Percentiles rank a stretch among this genome's conserved stretches.
Conservation (phyloP, 768 basidiomycete species). For the Lactarius hatsudake region DNA sequence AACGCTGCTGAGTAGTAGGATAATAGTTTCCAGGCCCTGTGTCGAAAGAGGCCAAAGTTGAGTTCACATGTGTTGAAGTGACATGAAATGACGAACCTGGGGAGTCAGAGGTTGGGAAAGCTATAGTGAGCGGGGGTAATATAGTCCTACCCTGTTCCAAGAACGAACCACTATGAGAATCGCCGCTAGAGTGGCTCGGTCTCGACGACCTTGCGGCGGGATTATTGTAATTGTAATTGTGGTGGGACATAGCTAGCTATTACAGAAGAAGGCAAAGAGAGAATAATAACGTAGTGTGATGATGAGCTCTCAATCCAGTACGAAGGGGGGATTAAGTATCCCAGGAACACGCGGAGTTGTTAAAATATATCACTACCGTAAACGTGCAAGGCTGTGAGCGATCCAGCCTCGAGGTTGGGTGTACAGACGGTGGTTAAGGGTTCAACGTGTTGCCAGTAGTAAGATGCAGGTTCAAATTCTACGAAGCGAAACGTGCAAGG, state of each 20-base stretch:
- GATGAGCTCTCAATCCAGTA: conserved; percentile 2
- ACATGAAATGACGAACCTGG: conserved; percentile 27
- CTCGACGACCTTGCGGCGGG: conserved; percentile 19
- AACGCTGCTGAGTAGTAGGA: conserved; percentile 16
- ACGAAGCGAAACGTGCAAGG: conserved; percentile 20
- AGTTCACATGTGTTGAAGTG: conserved; percentile 20
- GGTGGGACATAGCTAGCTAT: conserved; percentile 28
- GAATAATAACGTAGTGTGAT: conserved; percentile 25
- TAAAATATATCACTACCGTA: neutral
- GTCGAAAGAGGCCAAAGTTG: conserved; percentile 16
- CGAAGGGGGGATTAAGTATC: conserved; percentile 19
- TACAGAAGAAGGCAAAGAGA: conserved; percentile 27
- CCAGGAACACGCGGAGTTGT: conserved; percentile 6
- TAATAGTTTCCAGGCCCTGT: conserved; percentile 19
- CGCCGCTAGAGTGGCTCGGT: conserved; percentile 13
- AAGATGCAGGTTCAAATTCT: conserved; percentile 2
- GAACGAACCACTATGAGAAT: conserved; percentile 27
- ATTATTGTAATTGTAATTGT: conserved; percentile 26
- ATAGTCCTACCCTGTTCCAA: conserved; percentile 27
- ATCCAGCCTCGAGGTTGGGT: conserved; percentile 11
- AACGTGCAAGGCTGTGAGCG: conserved; percentile 7
- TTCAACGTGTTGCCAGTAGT: conserved; percentile 22
- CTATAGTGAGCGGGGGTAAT: conserved; percentile 27
- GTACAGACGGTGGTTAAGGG: conserved; percentile 14
- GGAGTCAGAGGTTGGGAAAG: conserved; percentile 24